phyloP scores from a whole-genome alignment of 768 basidiomycete genomes.

The Mrakia gelida region DNA sequence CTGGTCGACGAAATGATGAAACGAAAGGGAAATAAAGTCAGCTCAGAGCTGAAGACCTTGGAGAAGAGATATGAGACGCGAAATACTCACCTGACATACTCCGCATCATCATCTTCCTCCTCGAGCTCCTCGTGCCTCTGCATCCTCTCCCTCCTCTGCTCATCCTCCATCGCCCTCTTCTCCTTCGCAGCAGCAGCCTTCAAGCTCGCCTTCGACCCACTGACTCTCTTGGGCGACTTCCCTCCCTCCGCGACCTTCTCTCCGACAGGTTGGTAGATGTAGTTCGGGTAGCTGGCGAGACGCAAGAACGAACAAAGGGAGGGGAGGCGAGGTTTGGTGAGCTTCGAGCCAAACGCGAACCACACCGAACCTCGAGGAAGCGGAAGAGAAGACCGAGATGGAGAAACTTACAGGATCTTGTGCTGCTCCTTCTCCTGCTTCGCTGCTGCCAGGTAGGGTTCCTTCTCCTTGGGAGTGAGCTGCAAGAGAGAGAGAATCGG shows the following conservation, averaged over 20 bases:
- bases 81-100: conserved; percentile 6
- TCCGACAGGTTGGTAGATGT: conserved; percentile 42
- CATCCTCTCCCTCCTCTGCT: not conserved
- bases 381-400: no score
- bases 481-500: conserved; percentile 17
- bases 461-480: conserved; percentile 42
- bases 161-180: not conserved
- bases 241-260: not conserved
- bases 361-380: not conserved
- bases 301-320: not conserved
- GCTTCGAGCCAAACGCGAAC: not conserved
- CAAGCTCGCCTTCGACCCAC: conserved; percentile 18
- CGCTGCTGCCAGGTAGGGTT: conserved; percentile 42
- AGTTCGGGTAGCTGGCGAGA: conserved; percentile 41
- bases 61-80: not conserved
- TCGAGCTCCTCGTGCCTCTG: not conserved
- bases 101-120: conserved; percentile 3
- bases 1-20: not conserved
- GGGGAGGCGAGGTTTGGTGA: not conserved
- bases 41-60: no score
- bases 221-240: not conserved
- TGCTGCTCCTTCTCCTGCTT: conserved; percentile 45
- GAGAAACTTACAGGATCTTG: conserved; percentile 36
- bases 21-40: not conserved
- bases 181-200: conserved; percentile 2